These are phyloP conservation scores for Coemansia sp. DNA, from an alignment of 192 early-diverging fungal species.

Conservation along the genomic window DNA sequence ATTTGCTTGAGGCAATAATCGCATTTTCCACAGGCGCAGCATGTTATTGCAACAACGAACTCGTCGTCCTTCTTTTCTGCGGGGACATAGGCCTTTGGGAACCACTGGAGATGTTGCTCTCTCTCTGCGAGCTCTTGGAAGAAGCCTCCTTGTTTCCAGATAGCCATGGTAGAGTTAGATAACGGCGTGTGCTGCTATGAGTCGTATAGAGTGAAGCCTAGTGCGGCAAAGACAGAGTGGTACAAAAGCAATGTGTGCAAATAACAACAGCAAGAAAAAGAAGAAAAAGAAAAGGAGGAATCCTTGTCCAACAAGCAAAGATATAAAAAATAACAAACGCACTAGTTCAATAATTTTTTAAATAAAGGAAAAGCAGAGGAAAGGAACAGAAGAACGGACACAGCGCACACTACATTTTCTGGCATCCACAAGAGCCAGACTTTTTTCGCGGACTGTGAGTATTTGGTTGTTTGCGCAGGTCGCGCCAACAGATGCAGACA, in stretches of 20 bases:
- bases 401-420: background rate
- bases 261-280: no score
- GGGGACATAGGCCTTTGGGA: constrained; percentile 52
- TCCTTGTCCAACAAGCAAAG: background rate
- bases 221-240: background rate
- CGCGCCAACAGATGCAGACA: no score
- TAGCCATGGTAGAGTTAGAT: constrained; percentile 26
- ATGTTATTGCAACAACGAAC: constrained; percentile 36
- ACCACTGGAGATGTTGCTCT: constrained; percentile 57
- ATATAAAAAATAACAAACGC: background rate
- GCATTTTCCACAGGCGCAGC: constrained; percentile 46
- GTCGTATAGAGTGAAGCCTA: background rate
- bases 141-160: constrained; percentile 56
- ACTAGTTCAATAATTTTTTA: background rate
- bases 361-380: background rate
- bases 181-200: background rate
- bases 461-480: no score
- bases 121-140: constrained; percentile 56
- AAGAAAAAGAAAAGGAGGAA: background rate
- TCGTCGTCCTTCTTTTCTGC: constrained; percentile 46
- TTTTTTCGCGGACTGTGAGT: no score
- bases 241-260: background rate
- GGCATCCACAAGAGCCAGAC: no score
- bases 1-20: constrained; percentile 24
- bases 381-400: background rate